phyloP scores from a whole-genome alignment of 2,329 filamentous ascomycete genomes.

The Colletotrichum chrysophilum region DNA sequence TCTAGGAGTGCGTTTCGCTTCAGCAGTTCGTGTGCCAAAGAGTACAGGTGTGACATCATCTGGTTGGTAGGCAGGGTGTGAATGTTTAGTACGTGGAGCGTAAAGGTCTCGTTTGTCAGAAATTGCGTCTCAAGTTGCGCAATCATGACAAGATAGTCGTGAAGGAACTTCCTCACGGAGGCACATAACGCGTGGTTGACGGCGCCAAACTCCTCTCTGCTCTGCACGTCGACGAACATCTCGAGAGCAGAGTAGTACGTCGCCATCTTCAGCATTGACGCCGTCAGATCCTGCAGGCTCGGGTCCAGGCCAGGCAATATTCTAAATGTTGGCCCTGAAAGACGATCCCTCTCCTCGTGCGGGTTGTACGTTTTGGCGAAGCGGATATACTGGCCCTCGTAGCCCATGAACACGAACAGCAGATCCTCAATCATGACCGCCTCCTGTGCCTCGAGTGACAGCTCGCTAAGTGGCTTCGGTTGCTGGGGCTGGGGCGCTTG shows the following conservation, averaged over 20 bases:
- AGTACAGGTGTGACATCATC: slow-evolving; percentile 90
- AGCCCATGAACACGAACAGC: slow-evolving; percentile 96
- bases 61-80: slow-evolving; percentile 90
- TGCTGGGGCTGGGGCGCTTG: slow-evolving; percentile 73
- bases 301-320: slow-evolving; percentile 87
- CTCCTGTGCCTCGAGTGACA: slow-evolving; percentile 85
- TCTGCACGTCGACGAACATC: slow-evolving; percentile 93
- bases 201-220: slow-evolving; percentile 87
- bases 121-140: slow-evolving; percentile 94
- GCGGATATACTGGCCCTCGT: slow-evolving; percentile 96
- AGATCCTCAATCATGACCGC: slow-evolving; percentile 87
- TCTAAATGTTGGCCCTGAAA: slow-evolving; percentile 82
- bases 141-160: slow-evolving; percentile 92
- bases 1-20: slow-evolving; percentile 88
- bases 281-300: slow-evolving; percentile 85
- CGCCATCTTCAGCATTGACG: slow-evolving; percentile 91
- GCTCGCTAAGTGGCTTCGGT: slow-evolving; percentile 69
- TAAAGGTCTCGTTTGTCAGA: slow-evolving; percentile 86
- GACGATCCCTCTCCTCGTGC: slow-evolving; percentile 81
- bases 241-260: slow-evolving; percentile 92
- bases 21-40: slow-evolving; percentile 83
- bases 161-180: slow-evolving; percentile 88
- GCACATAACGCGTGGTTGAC: slow-evolving; percentile 97
- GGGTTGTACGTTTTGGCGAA: slow-evolving; percentile 86
- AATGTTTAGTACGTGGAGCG: slow-evolving; percentile 89